Conservation (phyloP, 345 rosid genomes). For the Gossypium stocksii region DNA sequence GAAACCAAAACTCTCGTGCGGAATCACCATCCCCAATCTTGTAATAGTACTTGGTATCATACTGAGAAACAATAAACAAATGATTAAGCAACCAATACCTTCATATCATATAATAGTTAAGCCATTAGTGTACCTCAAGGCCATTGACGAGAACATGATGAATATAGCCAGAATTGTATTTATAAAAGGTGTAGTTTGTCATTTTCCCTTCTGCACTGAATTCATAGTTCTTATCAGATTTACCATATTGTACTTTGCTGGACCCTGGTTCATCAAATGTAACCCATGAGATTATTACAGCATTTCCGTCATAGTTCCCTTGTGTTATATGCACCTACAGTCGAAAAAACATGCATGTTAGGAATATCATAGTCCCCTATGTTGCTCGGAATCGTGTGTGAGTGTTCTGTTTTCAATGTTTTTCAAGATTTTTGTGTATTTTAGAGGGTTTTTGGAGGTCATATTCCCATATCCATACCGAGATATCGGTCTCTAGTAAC, state of each 20-base stretch:
- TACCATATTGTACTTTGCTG: constrained; percentile 55
- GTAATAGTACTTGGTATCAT: constrained; percentile 82
- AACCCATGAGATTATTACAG: constrained; percentile 86
- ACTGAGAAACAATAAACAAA: constrained; percentile 35
- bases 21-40: constrained; percentile 65
- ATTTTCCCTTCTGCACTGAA: constrained; percentile 54
- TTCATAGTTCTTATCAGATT: constrained; percentile 38
- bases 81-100: background rate
- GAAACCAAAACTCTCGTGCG: constrained; percentile 82
- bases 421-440: too few relatives aligned
- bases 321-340: constrained; percentile 84
- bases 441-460: too few relatives aligned
- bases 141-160: constrained; percentile 71
- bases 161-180: constrained; percentile 77
- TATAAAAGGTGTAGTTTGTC: constrained; percentile 64
- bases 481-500: too few relatives aligned
- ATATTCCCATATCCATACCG: too few relatives aligned
- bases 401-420: too few relatives aligned
- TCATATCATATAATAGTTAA: background rate
- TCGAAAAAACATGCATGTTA: background rate
- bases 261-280: constrained; percentile 63
- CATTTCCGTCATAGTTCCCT: constrained; percentile 89
- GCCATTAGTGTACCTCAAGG: constrained; percentile 55
- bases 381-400: too few relatives aligned
- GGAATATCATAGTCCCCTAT: background rate